Conservation (phyloP, 352 stramenopile genomes). For the Globisporangium recalcitrans region DNA sequence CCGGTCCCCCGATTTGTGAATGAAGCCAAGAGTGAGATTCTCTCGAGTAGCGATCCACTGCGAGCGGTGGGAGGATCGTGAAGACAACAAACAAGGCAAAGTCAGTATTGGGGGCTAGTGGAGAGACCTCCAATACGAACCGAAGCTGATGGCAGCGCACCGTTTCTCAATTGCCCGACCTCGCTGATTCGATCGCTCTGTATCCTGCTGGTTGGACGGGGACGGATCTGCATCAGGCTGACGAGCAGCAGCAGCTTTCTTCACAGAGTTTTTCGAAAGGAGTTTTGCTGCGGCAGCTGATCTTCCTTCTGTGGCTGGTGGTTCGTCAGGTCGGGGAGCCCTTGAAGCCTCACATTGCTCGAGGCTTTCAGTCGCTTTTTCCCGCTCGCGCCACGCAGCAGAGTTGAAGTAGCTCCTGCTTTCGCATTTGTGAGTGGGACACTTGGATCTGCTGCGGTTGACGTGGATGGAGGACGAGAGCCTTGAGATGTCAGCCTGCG, state of each 20-base stretch:
- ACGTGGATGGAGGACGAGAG: slow-evolving; percentile 7
- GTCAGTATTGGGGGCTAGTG: background rate
- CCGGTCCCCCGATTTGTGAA: background rate
- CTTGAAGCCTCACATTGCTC: slow-evolving; percentile 23
- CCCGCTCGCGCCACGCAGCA: background rate
- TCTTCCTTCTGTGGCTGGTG: slow-evolving; percentile 8
- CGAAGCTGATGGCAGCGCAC: background rate
- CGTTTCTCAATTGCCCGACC: background rate
- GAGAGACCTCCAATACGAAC: background rate
- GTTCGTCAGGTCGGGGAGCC: slow-evolving; percentile 13
- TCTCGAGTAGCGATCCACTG: slow-evolving; percentile 7
- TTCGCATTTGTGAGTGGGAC: too few species aligned
- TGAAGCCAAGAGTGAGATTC: slow-evolving; percentile 15
- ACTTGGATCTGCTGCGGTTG: too few species aligned
- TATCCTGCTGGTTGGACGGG: slow-evolving; percentile 33
- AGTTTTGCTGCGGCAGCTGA: background rate
- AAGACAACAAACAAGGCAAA: background rate
- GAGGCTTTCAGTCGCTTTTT: slow-evolving; percentile 13
- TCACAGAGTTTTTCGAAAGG: background rate
- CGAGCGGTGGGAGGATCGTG: background rate
- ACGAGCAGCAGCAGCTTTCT: background rate
- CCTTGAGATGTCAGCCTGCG: slow-evolving; percentile 6
- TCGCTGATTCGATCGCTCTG: background rate
- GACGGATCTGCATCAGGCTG: background rate
- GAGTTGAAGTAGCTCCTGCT: background rate